Evolutionary conservation across 2,329 filamentous ascomycete genomes (phyloP).

Genomic region (Aspergillus fructus): DNA sequence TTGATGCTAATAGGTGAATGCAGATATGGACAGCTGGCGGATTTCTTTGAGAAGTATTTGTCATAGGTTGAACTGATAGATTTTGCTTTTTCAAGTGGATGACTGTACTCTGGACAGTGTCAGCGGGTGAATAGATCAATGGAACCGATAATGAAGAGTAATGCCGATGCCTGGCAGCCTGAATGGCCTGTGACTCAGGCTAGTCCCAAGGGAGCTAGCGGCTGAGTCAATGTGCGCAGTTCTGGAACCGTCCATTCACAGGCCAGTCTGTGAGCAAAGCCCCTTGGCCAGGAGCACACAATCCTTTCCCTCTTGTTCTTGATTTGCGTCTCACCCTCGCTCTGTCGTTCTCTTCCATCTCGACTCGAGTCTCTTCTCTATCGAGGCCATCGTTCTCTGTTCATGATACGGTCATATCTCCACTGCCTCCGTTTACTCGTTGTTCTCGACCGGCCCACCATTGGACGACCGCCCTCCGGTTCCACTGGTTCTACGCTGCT

Average conservation of each 20-base stretch:
- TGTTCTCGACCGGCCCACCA: conserved; percentile 10
- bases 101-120: too few relatives aligned
- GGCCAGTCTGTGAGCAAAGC: background rate
- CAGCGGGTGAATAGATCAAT: too few relatives aligned
- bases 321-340: background rate
- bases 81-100: too few relatives aligned
- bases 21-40: conserved; percentile 22
- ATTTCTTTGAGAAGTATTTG: conserved; percentile 27
- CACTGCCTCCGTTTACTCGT: conserved; percentile 1
- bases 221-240: conserved; percentile 1
- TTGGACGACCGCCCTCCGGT: conserved; percentile 4
- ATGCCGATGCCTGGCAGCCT: background rate
- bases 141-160: too few relatives aligned
- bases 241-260: conserved; percentile 12
- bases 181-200: background rate
- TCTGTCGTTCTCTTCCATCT: background rate
- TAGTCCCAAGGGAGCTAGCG: background rate
- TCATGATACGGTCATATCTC: background rate
- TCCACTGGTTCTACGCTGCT: conserved; percentile 8
- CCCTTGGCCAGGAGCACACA: conserved; percentile 13
- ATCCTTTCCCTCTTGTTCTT: background rate
- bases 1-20: background rate
- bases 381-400: background rate
- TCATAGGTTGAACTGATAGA: background rate
- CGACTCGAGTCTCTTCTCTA: background rate